Percentiles rank a stretch among this genome's conserved stretches.
Evolutionary conservation across 768 basidiomycete species (phyloP).

Genomic region (Cyclocybe cylindracea): DNA sequence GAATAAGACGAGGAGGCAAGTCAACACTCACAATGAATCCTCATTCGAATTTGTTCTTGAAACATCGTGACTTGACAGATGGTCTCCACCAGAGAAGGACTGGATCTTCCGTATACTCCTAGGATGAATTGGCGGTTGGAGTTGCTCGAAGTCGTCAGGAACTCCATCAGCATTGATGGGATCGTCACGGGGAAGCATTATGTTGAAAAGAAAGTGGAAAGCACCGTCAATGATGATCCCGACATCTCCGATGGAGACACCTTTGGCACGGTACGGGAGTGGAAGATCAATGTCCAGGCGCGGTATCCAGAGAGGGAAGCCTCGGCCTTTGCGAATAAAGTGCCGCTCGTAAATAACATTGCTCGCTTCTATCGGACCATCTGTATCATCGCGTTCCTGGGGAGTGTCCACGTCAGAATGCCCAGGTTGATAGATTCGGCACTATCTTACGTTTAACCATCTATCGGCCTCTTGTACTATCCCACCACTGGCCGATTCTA

Average conservation of each 20-base stretch:
- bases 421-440: too few species aligned
- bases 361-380: background rate
- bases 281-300: conserved; percentile 25
- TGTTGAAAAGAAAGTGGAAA: conserved; percentile 40
- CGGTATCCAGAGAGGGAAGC: conserved; percentile 37
- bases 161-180: conserved; percentile 29
- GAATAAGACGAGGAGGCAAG: background rate
- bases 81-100: conserved; percentile 13
- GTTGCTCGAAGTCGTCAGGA: conserved; percentile 27
- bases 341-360: conserved; percentile 20
- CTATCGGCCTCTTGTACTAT: too few species aligned
- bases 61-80: conserved; percentile 12
- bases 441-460: too few species aligned
- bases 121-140: conserved; percentile 12
- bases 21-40: conserved; percentile 1
- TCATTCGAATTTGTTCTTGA: background rate
- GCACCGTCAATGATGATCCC: conserved; percentile 34
- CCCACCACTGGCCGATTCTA: too few species aligned
- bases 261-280: conserved; percentile 22
- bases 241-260: conserved; percentile 39
- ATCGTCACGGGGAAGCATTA: conserved; percentile 29
- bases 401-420: too few species aligned
- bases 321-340: conserved; percentile 24
- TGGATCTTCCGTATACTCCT: conserved; percentile 8
- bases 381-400: too few species aligned